These are phyloP conservation scores for Exserohilum rostratum DNA, from an alignment of 2,329 filamentous ascomycete genomes.

Conservation along the genomic window DNA sequence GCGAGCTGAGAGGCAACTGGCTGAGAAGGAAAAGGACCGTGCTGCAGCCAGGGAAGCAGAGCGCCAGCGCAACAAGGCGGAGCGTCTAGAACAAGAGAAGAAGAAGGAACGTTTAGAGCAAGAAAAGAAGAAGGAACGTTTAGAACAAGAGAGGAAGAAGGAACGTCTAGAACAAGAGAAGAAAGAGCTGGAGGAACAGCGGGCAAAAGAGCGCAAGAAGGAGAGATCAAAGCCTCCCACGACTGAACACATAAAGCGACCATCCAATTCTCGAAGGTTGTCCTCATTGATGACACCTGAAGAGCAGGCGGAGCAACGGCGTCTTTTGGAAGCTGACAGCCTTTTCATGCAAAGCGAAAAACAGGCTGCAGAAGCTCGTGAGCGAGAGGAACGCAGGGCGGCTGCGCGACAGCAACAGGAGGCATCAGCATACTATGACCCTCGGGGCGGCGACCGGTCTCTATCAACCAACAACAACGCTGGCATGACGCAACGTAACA, in stretches of 20 bases:
- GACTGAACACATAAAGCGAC: slow-evolving; percentile 21
- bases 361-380: slow-evolving; percentile 27
- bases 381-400: slow-evolving; percentile 32
- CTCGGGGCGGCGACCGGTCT: slow-evolving; percentile 21
- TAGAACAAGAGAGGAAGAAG: slow-evolving; percentile 11
- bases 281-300: slow-evolving; percentile 27
- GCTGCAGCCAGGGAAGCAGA: slow-evolving; percentile 25
- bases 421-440: slow-evolving; percentile 31
- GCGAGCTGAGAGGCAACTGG: slow-evolving; percentile 26
- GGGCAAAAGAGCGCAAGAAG: slow-evolving; percentile 23
- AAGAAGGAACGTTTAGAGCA: slow-evolving; percentile 19
- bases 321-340: slow-evolving; percentile 29
- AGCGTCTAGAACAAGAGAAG: slow-evolving; percentile 26
- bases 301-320: slow-evolving; percentile 21
- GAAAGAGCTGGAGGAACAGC: slow-evolving; percentile 12
- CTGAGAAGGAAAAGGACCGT: slow-evolving; percentile 28
- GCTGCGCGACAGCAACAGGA: slow-evolving; percentile 30
- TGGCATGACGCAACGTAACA: slow-evolving; percentile 18
- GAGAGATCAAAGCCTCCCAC: slow-evolving; percentile 25
- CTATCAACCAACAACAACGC: slow-evolving; percentile 25
- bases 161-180: slow-evolving; percentile 12
- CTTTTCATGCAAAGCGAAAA: slow-evolving; percentile 33
- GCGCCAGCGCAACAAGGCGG: slow-evolving; percentile 24
- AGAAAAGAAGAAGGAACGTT: slow-evolving; percentile 9
- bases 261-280: slow-evolving; percentile 24